phyloP scores from a whole-genome alignment of 805 yeast genomes.

The Yarrowia hollandica region DNA sequence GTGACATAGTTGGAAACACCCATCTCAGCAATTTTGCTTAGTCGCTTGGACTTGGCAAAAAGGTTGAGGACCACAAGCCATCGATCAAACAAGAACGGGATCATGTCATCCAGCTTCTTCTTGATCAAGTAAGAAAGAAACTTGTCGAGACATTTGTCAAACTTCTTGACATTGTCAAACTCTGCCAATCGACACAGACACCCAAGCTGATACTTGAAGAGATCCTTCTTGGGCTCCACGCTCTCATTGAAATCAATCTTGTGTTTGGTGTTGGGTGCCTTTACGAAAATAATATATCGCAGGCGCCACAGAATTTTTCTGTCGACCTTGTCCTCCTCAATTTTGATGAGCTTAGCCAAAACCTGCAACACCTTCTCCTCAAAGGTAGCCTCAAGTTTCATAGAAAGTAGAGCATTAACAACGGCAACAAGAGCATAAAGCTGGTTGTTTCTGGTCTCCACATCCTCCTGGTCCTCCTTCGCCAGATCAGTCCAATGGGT shows the following conservation, averaged over 20 bases:
- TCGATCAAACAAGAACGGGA: conserved; percentile 17
- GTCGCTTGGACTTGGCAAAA: conserved; percentile 12
- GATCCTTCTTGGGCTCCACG: not conserved
- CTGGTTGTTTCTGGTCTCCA: conserved; percentile 1
- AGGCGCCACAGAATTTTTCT: conserved; percentile 8
- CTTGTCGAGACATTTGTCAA: conserved; percentile 12
- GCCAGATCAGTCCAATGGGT: conserved; percentile 2
- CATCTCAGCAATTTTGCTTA: not conserved
- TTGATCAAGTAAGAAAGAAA: not conserved
- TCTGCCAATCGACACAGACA: conserved; percentile 14
- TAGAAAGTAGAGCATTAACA: not conserved
- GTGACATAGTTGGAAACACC: not conserved
- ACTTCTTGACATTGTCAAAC: conserved; percentile 11
- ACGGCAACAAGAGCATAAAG: conserved; percentile 14
- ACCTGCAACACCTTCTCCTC: conserved; percentile 14
- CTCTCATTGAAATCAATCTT: not conserved
- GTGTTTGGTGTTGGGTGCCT: conserved; percentile 4
- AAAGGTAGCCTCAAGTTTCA: conserved; percentile 12
- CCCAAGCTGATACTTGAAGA: conserved; percentile 5
- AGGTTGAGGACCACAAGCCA: conserved; percentile 10
- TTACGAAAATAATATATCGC: conserved; percentile 16
- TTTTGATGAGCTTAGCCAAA: not conserved
- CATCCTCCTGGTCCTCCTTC: not conserved
- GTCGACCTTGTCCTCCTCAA: conserved; percentile 1
- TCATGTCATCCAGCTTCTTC: not conserved